Conservation (phyloP, 1,284 basidiomycete genomes). For the Pisolithus thermaeus region DNA sequence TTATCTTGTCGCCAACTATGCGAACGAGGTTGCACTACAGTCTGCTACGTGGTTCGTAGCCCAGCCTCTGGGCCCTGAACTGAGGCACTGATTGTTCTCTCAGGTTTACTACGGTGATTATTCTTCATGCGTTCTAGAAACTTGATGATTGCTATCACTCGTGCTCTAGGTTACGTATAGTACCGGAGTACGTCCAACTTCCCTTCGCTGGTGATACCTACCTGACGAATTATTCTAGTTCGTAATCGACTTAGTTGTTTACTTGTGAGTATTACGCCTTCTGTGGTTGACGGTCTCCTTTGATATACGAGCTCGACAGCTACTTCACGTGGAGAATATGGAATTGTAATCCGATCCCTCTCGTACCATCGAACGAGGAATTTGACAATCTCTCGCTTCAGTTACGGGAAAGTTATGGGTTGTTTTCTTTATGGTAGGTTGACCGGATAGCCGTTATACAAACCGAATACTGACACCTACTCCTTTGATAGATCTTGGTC, state of each 20-base stretch:
- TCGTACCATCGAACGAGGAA: neutral
- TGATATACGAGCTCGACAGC: slow-evolving; percentile 6
- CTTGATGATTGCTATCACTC: neutral
- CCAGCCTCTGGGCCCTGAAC: neutral
- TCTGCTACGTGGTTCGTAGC: slow-evolving; percentile 17
- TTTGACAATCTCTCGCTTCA: slow-evolving; percentile 6
- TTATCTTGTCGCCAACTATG: slow-evolving; percentile 18
- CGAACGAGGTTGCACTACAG: slow-evolving; percentile 4
- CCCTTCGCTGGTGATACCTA: neutral
- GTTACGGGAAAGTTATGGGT: slow-evolving; percentile 17
- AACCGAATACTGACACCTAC: neutral
- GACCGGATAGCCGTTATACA: neutral
- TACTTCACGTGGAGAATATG: slow-evolving; percentile 29
- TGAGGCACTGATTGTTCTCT: neutral
- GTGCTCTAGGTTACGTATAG: slow-evolving; percentile 16
- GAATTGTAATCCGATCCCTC: slow-evolving; percentile 13
- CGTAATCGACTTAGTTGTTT: slow-evolving; percentile 25
- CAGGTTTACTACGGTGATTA: neutral
- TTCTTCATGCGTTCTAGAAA: neutral
- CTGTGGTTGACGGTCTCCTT: too few species aligned
- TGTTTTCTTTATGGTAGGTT: slow-evolving; percentile 20
- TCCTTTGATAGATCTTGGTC: slow-evolving; percentile 9
- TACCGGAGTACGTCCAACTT: slow-evolving; percentile 15
- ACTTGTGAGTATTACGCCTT: slow-evolving; percentile 13
- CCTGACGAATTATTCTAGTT: slow-evolving; percentile 15